These are phyloP conservation scores for Candida nitratophila DNA, from an alignment of 805 yeast species.

Conservation along the genomic window DNA sequence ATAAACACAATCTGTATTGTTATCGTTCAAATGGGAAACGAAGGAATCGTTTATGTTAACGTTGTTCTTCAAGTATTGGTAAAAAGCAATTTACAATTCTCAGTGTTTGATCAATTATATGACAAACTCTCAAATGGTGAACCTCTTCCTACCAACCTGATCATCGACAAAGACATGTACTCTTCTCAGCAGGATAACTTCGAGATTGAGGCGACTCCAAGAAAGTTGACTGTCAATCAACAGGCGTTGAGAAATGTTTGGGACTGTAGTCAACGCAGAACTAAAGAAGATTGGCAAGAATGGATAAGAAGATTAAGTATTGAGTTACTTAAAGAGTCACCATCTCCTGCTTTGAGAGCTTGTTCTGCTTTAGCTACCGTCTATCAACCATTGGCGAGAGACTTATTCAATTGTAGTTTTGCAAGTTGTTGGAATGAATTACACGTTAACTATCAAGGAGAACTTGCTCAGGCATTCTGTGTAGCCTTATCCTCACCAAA, in stretches of 20 bases:
- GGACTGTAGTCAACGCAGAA: slow-evolving; percentile 85
- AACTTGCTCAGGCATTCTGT: slow-evolving; percentile 76
- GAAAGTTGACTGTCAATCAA: slow-evolving; percentile 66
- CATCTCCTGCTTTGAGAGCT: slow-evolving; percentile 90
- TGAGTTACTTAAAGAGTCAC: slow-evolving; percentile 83
- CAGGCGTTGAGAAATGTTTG: slow-evolving; percentile 71
- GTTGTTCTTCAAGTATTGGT: slow-evolving; percentile 62
- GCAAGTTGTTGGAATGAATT: slow-evolving; percentile 94
- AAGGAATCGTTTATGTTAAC: slow-evolving; percentile 81
- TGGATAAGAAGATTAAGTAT: slow-evolving; percentile 88
- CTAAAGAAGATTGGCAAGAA: slow-evolving; percentile 96
- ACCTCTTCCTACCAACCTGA: slow-evolving; percentile 72
- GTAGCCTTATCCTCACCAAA: slow-evolving; percentile 84
- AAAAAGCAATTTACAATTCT: slow-evolving; percentile 57
- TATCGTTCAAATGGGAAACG: slow-evolving; percentile 74
- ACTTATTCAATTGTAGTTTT: slow-evolving; percentile 88
- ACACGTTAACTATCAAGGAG: slow-evolving; percentile 84
- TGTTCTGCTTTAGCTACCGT: slow-evolving; percentile 86
- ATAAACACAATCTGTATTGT: slow-evolving; percentile 77
- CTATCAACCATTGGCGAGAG: slow-evolving; percentile 82
- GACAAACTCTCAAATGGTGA: slow-evolving; percentile 75
- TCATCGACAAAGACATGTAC: slow-evolving; percentile 54
- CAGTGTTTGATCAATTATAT: slow-evolving; percentile 75
- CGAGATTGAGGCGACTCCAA: slow-evolving; percentile 60
- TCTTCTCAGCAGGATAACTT: slow-evolving; percentile 36